Base-by-base conservation (phyloP, 1,139 yeast species). In the Suhomyces bokatorum region DNA sequence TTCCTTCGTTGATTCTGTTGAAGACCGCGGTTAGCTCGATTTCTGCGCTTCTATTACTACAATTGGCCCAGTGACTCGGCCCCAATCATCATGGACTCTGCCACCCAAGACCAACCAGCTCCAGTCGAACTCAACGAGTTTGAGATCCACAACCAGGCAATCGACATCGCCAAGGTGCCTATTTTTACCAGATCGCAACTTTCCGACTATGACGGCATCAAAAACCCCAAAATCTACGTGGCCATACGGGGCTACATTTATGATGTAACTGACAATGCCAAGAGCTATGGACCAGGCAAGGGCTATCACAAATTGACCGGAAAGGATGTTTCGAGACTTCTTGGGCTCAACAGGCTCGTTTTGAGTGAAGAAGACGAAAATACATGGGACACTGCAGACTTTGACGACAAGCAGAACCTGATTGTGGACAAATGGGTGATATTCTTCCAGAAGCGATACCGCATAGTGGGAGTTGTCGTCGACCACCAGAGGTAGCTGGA, bases 271-370 rank as follows among this genome's bases (percentile, higher is more conserved):
- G 60, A 70, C 34, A 88, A 87, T 57, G 55, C 62, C 13, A 79
- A 77, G 16, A 83, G 81, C 37, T 89, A 89, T 57, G 96, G 95
- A 0, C 85, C 85, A 1, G 93, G 89, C 0, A 78, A 81, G 51
- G 81, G 85, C 26, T 89, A 89, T 64, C 82, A 82, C 56, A 79
- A 75, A 30, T 74, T 89, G 41, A 87, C 84, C 6, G 97, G 91
- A 2, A 81, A 79, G 53, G 96, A 89, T 52, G 86, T 87, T 13
- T 81, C 88, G 16, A 66, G 95, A 47, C 83, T 90, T 2, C 68
- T 89, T 45, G 79, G 73, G n/a, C 55, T 70, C 48, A 73, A 71
- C 48, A 58, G 61, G 44, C 52, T 67, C 78, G 15, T 79, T 69
- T 60, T 81, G 76, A 68, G 68, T 1, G 78, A 69, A 39, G 39